Base-by-base conservation (phyloP, 2,329 filamentous ascomycete species). In the Ascochyta clinopodiicola region DNA sequence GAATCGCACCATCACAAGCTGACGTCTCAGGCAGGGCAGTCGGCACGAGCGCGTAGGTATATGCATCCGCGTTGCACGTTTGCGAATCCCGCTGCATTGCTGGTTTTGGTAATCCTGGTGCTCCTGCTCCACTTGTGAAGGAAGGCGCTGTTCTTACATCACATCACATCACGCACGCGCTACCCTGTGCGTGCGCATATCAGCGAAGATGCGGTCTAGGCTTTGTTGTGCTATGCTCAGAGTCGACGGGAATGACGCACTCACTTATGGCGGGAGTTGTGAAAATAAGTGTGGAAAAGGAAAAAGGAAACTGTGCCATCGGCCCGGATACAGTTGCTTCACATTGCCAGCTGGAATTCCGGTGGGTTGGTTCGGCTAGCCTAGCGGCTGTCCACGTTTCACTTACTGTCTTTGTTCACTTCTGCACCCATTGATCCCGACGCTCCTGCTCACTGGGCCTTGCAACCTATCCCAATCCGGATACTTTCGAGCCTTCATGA, bases 61-160 rank as follows among this genome's bases (percentile, higher is more conserved):
- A 32, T 55, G 51, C 51, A 45, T 39, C 44, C 24, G 17, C 35
- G 29, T 50, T 55, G 45, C 46, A 51, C 27, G 46, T 50, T 56
- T 37, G 42, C 37, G 31, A 43, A 40, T 37, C 27, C 42, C 31
- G 32, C 46, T 46, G 45, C 19, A 17, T 17, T 17, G 17, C 17
- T 17, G 17, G 17, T 17, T 17, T 17, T 17, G 17, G 17, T 17
- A 31, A 34, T 21, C 35, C 51, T 25, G 15, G 46, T 25, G 17
- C 21, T 31, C 36, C 31, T 37, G 19, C 42, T 45, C 46, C 52
- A 46, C 46, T 27, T n/a, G 22, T 4, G 6, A 24, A 22, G 19
- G 43, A 36, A 45, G 27, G 45, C 45, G 34, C 45, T 45, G 49
- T 39, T 39, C 35, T 49, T 49, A 49, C 45, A 49, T 49, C 39